A percentile compares a stretch with the other conserved stretches of the same genome.
Evolutionary conservation across 148 eudicot genomes (phyloP).

Genomic region (Arbutus unedo): DNA sequence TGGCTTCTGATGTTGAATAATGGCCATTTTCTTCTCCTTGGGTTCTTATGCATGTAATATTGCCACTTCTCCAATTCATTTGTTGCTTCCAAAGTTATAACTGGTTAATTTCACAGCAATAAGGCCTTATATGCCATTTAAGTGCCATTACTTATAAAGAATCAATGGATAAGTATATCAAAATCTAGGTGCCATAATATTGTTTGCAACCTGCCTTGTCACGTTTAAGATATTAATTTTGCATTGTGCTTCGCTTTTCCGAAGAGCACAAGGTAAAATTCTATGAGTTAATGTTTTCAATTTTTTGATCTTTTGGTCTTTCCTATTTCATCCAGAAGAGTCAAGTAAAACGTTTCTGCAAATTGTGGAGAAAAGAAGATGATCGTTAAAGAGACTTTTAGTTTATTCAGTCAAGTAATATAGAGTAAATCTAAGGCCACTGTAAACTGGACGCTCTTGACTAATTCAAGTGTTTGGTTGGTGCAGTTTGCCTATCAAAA

Average conservation of each 20-base stretch:
- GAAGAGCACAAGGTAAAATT: neutral
- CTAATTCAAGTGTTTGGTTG: neutral
- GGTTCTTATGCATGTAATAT: neutral
- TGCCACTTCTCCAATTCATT: neutral
- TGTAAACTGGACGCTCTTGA: neutral
- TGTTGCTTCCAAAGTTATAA: conserved; percentile 4
- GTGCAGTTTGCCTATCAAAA: neutral
- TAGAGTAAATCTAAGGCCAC: neutral
- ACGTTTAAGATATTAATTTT: neutral
- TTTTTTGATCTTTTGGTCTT: neutral
- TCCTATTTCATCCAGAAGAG: neutral
- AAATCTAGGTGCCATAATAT: conserved; percentile 3
- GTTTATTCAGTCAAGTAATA: neutral
- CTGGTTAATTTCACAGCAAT: neutral
- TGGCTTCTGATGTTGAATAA: neutral
- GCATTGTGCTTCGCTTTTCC: neutral
- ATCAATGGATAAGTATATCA: neutral
- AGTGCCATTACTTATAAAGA: neutral
- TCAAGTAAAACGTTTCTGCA: neutral
- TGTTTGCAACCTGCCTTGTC: neutral
- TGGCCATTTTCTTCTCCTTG: conserved; percentile 1
- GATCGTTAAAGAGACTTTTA: neutral
- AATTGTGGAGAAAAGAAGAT: neutral
- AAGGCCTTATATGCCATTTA: neutral
- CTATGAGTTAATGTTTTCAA: neutral